A percentile compares a stretch with the other conserved stretches of the same genome.
These are phyloP conservation scores for Scortechinia acanthostroma DNA, from an alignment of 2,329 filamentous ascomycete genomes.

Conservation along the genomic window DNA sequence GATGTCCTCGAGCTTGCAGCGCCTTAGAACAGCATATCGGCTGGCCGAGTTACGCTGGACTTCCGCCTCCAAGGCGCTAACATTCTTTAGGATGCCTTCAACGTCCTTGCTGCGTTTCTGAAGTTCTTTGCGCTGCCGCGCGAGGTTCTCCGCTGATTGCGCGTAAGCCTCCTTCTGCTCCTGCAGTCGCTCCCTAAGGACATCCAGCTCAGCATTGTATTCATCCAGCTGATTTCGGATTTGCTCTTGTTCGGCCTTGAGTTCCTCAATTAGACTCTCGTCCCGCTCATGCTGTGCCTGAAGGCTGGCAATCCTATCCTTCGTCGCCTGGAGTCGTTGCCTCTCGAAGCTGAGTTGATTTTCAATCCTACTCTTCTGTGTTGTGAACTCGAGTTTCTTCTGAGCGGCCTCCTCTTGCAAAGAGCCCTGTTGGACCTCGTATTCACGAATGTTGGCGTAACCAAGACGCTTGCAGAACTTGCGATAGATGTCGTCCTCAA, in stretches of 20 bases:
- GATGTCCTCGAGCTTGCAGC: conserved; percentile 90
- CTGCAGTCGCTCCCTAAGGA: conserved; percentile 66
- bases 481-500: conserved; percentile 82
- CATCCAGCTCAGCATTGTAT: conserved; percentile 70
- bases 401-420: conserved; percentile 83
- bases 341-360: conserved; percentile 50
- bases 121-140: conserved; percentile 72
- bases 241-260: conserved; percentile 65
- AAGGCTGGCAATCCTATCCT: conserved; percentile 62
- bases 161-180: conserved; percentile 61
- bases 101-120: conserved; percentile 80
- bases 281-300: conserved; percentile 62
- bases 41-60: conserved; percentile 78
- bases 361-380: conserved; percentile 72
- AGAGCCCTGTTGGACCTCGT: conserved; percentile 86
- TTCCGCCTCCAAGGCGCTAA: conserved; percentile 74
- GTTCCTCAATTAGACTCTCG: conserved; percentile 60
- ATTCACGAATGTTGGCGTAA: conserved; percentile 83
- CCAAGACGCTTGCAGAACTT: conserved; percentile 81
- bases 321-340: conserved; percentile 44
- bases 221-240: conserved; percentile 69
- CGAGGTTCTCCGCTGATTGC: conserved; percentile 68
- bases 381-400: conserved; percentile 78
- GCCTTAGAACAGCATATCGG: conserved; percentile 76
- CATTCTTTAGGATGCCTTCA: conserved; percentile 66